Base-by-base conservation (phyloP, 1,284 basidiomycete genomes). In the Neonothopanus nambi region DNA sequence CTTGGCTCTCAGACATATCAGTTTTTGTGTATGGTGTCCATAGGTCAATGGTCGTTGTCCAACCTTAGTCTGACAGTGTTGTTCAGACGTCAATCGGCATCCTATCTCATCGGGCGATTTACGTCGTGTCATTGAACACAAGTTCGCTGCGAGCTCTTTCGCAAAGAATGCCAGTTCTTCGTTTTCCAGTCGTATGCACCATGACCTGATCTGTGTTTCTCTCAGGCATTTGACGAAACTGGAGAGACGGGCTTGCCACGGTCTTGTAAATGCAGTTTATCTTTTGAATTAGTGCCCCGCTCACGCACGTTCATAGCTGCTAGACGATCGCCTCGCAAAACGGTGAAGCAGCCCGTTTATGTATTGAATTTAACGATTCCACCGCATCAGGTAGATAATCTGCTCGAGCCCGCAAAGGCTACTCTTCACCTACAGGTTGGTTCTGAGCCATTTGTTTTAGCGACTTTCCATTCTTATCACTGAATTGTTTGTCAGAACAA, bases 1-100 rank as follows among this genome's bases (percentile, higher is more conserved):
- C 37, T 58, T n/a, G n/a, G n/a, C n/a, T 45, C n/a, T 44, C 60
- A 93, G 91, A 67, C 78, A n/a, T 81, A 90, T 68, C 93, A 95
- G 67, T 90, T 87, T 70, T 69, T 95, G 42, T 95, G 93, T 92
- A 66, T 61, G 85, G 68, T 17, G 30, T 52, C 38, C 20, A 24
- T 6, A 15, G 53, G 23, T 35, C 35, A 47, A 45, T n/a, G 26
- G 52, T 38, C 50, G 38, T 53, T 42, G 39, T 23, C 39, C 18
- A 45, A 15, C 20, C 23, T 59, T 30, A 57, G 20, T 40, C 45
- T 54, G 15, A 55, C 21, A 41, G 28, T 20, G 39, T 21, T 23
- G 39, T 30, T 30, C n/a, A 95, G 93, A 90, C 65, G 77, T 96
- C 65, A 96, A 97, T 68, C 75, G 76, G n/a, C 89, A 91, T 63